phyloP scores from a whole-genome alignment of 2,329 filamentous ascomycete species.

The Alternaria sp. region DNA sequence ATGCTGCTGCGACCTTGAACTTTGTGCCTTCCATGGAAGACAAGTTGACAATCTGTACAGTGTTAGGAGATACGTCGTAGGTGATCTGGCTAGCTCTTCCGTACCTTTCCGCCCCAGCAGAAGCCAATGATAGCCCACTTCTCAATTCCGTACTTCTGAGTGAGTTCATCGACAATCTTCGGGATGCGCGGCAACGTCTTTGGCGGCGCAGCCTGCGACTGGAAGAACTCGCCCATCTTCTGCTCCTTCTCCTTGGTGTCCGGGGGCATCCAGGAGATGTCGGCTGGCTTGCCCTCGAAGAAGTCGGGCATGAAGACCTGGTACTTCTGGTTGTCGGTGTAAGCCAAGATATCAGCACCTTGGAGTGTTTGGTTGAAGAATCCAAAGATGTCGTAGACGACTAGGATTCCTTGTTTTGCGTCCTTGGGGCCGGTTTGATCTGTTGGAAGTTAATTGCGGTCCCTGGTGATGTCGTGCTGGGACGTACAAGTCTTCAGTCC shows the following conservation, averaged over 20 bases:
- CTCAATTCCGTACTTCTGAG: constrained; percentile 57
- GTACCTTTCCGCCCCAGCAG: constrained; percentile 65
- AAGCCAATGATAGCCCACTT: constrained; percentile 66
- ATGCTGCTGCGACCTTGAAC: constrained; percentile 64
- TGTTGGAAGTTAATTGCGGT: constrained; percentile 25
- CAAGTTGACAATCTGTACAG: constrained; percentile 61
- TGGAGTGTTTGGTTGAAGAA: constrained; percentile 69
- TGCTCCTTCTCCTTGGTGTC: constrained; percentile 65
- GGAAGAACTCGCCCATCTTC: constrained; percentile 67
- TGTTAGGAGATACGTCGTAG: not conserved
- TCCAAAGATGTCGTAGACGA: constrained; percentile 69
- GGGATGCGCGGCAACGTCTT: constrained; percentile 63
- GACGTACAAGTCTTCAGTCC: constrained; percentile 66
- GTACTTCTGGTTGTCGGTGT: constrained; percentile 70
- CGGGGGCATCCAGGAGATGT: constrained; percentile 67
- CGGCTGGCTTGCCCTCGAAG: constrained; percentile 77
- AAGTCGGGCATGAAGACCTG: constrained; percentile 91
- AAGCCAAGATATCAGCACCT: constrained; percentile 68
- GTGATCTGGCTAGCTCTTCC: constrained; percentile 16
- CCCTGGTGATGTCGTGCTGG: not conserved
- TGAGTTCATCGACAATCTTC: constrained; percentile 61
- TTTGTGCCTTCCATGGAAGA: constrained; percentile 57
- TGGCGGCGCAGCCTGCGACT: constrained; percentile 63
- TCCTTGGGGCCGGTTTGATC: constrained; percentile 63
- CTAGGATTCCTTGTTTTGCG: constrained; percentile 63